phyloP scores from a whole-genome alignment of 495 filamentous ascomycete species.

The Aspergillus heteromorphus region DNA sequence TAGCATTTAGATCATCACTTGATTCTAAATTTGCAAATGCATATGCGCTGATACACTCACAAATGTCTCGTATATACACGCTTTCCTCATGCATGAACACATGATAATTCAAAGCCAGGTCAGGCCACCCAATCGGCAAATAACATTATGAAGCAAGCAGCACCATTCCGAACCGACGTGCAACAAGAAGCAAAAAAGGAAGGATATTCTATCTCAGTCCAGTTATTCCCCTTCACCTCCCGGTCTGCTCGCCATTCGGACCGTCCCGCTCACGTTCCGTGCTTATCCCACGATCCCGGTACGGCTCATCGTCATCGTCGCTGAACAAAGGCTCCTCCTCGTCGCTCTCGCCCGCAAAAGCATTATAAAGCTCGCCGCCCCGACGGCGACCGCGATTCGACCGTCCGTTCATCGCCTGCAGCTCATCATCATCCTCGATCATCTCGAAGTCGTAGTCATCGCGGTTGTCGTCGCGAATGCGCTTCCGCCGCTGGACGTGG shows the following conservation, averaged over 20 bases:
- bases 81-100: not conserved
- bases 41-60: not conserved
- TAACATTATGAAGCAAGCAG: not conserved
- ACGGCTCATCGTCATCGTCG: constrained; percentile 49
- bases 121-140: not conserved
- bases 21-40: not conserved
- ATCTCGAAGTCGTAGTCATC: constrained; percentile 95
- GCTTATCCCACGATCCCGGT: constrained; percentile 28
- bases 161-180: no score
- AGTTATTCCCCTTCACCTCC: no score
- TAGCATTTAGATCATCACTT: no score
- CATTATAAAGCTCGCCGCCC: constrained; percentile 86
- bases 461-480: constrained; percentile 64
- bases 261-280: constrained; percentile 20
- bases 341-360: constrained; percentile 79
- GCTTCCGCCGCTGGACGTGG: constrained; percentile 69
- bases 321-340: constrained; percentile 58
- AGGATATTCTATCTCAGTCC: no score
- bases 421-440: constrained; percentile 75
- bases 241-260: constrained; percentile 17
- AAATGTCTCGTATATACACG: not conserved
- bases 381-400: constrained; percentile 46
- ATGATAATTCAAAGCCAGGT: not conserved
- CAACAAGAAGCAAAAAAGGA: no score
- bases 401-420: constrained; percentile 45